These are phyloP conservation scores for Physcia stellaris DNA, from an alignment of 495 filamentous ascomycete species.

Conservation along the genomic window DNA sequence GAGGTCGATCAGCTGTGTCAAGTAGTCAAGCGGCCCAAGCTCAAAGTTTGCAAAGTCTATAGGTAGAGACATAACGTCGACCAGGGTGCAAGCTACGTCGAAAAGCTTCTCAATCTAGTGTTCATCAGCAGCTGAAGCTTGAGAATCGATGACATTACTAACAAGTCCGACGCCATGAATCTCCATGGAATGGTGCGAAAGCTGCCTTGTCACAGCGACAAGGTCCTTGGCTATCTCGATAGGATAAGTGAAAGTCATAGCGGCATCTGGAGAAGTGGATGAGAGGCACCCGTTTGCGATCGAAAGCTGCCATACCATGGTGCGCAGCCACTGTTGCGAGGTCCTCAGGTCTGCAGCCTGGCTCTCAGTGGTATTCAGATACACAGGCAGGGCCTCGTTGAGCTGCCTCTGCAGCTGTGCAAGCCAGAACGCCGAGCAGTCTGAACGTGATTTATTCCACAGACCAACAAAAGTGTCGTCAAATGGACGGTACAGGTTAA, in stretches of 20 bases:
- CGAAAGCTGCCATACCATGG: slow-evolving; percentile 62
- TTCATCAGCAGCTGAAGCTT: slow-evolving; percentile 8
- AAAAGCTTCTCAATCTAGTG: slow-evolving; percentile 60
- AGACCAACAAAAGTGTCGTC: slow-evolving; percentile 54
- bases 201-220: slow-evolving; percentile 48
- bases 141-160: slow-evolving; percentile 16
- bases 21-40: slow-evolving; percentile 55
- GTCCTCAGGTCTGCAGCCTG: slow-evolving; percentile 56
- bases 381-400: slow-evolving; percentile 45
- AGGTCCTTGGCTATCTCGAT: slow-evolving; percentile 58
- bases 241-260: slow-evolving; percentile 55
- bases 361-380: slow-evolving; percentile 48
- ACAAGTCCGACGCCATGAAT: slow-evolving; percentile 61
- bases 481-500: slow-evolving; percentile 57
- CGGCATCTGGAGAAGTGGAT: slow-evolving; percentile 33
- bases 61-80: slow-evolving; percentile 56
- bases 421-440: slow-evolving; percentile 46
- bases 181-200: slow-evolving; percentile 53
- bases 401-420: slow-evolving; percentile 50
- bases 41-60: slow-evolving; percentile 41
- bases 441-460: slow-evolving; percentile 56
- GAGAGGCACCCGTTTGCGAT: slow-evolving; percentile 40
- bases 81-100: slow-evolving; percentile 57
- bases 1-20: slow-evolving; percentile 53
- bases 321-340: slow-evolving; percentile 76